phyloP scores from a whole-genome alignment of 1,284 basidiomycete genomes.

The Tetrapyrgos nigripes region DNA sequence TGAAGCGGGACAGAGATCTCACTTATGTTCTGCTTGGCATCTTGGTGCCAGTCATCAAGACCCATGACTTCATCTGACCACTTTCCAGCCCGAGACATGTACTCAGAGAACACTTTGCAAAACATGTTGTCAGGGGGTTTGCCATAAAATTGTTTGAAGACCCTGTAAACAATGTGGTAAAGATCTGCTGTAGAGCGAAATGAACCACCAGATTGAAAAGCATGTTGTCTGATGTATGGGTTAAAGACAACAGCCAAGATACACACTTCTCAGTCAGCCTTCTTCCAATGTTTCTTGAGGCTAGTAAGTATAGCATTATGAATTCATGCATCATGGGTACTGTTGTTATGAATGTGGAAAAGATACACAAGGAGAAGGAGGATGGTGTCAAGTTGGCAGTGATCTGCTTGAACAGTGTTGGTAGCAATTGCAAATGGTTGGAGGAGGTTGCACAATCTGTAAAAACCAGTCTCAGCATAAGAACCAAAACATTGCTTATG shows the following conservation, averaged over 20 bases:
- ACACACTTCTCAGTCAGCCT: conserved; percentile 32
- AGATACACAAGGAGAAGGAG: conserved; percentile 29
- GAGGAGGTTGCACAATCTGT: conserved; percentile 33
- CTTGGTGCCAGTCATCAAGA: background rate
- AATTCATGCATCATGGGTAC: background rate
- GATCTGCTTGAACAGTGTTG: conserved; percentile 31
- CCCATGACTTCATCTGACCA: conserved; percentile 1
- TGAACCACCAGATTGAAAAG: conserved; percentile 8
- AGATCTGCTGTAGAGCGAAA: background rate
- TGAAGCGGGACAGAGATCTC: background rate
- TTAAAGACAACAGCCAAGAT: conserved; percentile 34
- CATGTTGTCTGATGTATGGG: too few relatives aligned
- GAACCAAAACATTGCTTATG: too few relatives aligned
- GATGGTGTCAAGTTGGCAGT: conserved; percentile 32
- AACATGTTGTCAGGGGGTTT: background rate
- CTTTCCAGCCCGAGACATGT: background rate
- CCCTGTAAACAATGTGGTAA: conserved; percentile 8
- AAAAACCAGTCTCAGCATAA: too few relatives aligned
- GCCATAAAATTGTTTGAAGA: background rate
- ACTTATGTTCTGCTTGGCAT: background rate
- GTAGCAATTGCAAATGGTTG: conserved; percentile 39
- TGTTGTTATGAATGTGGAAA: background rate
- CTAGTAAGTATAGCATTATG: conserved; percentile 20
- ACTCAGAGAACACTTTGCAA: background rate
- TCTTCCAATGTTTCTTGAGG: conserved; percentile 34